Evolutionary conservation across 176 grass and related monocot genomes (phyloP), one percentile per base, ranked within the genome.

Genomic region (Phragmites australis): DNA sequence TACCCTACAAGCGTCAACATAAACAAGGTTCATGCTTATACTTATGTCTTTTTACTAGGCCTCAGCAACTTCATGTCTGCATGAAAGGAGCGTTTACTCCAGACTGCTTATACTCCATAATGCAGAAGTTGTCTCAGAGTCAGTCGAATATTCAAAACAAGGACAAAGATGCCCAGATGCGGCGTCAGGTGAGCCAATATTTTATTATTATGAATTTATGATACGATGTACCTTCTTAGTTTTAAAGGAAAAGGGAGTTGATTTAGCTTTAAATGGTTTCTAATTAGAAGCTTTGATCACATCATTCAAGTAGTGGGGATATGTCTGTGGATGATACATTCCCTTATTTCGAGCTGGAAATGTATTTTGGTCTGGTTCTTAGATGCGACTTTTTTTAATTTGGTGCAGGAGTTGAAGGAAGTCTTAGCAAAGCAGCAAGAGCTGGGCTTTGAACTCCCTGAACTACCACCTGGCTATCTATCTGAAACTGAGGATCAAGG

Each of bases 371-470:
- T 70, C 49, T 60, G 22, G 81, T 45, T 70, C 53, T 76, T 73
- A 56, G 21, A 32, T 55, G 48, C 27, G 25, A 39, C 22, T 53
- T 9, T 53, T 9, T 87, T 75, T 88, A 67, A 31, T 87, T 47
- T 76, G 79, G 16, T 86, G 65, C 88, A 95, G 97, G 88, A 99
- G 88, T 82, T 99, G 56, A 95, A 99, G 81, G 75, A 90, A 86
- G 57, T 99, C 58, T 39, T 99, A 83, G 86, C 86, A 66, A 96
- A 93, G 69, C 97, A 95, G 79, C 82, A 89, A 82, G 93, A 93
- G 85, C 65, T 99, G 47, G 97, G 97, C 51, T 71, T 95, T 68
- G 97, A 99, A 74, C 86, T 83, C 30, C 88, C 93, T 86, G 96
- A 99, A 69, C 77, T 99, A 44, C 92, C 92, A 63, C 74, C 65